Evolutionary conservation across 179 eudicot species (phyloP), one percentile per base, ranked within the genome.

Genomic region (Silene coronaria): DNA sequence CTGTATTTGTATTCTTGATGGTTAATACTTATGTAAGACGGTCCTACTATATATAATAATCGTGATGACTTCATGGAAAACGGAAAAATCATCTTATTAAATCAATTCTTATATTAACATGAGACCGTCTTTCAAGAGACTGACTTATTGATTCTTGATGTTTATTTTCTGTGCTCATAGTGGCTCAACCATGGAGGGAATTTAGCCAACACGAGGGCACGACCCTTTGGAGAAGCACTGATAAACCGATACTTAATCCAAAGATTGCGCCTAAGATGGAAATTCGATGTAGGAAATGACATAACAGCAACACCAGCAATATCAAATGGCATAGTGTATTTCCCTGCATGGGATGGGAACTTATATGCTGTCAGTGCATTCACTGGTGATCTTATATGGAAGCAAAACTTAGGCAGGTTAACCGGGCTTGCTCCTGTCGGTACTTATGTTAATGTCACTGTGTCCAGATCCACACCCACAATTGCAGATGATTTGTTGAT

Each of bases 281-380:
- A 74, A 23, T 80, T 80, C 70, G 32, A 9, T 7, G 83, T 79
- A 9, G 83, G 76, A 28, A 71, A 76, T 7, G 83, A 83, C 75
- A 71, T 77, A 74, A 83, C 86, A 1, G 86, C 86, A 62, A 83
- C 86, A 13, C 86, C 83, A 21, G 86, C 86, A 19, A 75, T 80
- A 28, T 78, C 76, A 22, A 64, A 78, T 13, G 82, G 82, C 21
- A 53, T 28, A 5, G 26, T 83, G 7, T 83, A 83, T 67, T 80
- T 83, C 27, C 84, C 86, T 0, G 78, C 82, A 24, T 83, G 86
- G 86, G 84, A 83, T 64, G 86, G 86, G 22, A 70, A 74, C 55
- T 17, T 83, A 6, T 83, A 80, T 64, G 86, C 86, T 16, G 79
- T 83, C 24, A 65, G 32, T 23, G 81, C 75, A 34, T 30, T 76